Evolutionary conservation across 2,329 filamentous ascomycete species (phyloP).

Genomic region (Chrysosporium keratinophilum): DNA sequence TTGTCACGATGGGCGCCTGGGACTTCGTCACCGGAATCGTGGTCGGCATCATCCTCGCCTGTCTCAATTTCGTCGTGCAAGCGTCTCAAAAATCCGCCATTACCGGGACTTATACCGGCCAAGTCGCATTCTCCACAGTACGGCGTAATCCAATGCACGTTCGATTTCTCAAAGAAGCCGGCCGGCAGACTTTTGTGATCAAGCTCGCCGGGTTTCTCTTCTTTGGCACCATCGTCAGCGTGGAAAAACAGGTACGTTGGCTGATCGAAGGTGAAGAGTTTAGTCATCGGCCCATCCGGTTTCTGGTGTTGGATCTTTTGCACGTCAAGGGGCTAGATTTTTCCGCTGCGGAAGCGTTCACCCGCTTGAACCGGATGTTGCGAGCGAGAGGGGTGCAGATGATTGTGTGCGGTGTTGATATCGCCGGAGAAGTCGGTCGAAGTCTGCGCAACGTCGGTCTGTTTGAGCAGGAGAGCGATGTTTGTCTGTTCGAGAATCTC

Average conservation of each 20-base stretch:
- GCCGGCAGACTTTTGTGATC: conserved; percentile 77
- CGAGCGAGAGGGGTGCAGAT: conserved; percentile 67
- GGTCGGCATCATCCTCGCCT: conserved; percentile 82
- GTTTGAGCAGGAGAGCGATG: conserved; percentile 60
- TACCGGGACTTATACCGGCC: conserved; percentile 78
- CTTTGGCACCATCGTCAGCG: conserved; percentile 92
- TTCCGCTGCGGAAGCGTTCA: conserved; percentile 90
- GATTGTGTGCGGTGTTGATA: conserved; percentile 70
- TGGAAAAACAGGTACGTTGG: conserved; percentile 75
- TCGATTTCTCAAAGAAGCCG: conserved; percentile 73
- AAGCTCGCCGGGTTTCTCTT: conserved; percentile 95
- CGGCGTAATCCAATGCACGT: conserved; percentile 82
- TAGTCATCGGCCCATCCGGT: conserved; percentile 67
- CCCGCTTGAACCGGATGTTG: conserved; percentile 77
- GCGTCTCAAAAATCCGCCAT: conserved; percentile 84
- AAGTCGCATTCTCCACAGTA: conserved; percentile 83
- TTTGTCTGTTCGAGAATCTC: conserved; percentile 74
- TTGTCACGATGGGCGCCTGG: conserved; percentile 90
- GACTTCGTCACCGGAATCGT: conserved; percentile 95
- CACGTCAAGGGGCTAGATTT: conserved; percentile 92
- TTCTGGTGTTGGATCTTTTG: conserved; percentile 76
- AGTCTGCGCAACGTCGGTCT: conserved; percentile 77
- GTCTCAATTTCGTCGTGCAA: conserved; percentile 81
- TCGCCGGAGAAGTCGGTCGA: conserved; percentile 63
- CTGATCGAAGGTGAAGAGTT: conserved; percentile 79